phyloP scores from a whole-genome alignment of 78 protist genomes.

The Bigelowiella natans region DNA sequence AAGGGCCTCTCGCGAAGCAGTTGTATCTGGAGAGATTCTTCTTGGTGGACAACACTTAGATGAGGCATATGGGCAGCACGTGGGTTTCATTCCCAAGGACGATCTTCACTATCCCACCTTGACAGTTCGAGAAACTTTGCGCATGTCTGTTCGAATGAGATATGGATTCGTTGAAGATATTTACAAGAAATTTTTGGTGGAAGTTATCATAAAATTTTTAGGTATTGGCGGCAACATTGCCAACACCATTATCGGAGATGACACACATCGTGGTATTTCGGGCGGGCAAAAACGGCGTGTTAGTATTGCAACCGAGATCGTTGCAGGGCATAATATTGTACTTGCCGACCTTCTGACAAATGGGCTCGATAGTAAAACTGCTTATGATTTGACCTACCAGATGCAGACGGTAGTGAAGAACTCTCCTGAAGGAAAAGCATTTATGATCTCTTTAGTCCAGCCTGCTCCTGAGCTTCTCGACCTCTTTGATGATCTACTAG shows the following conservation, averaged over 20 bases:
- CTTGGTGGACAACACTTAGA: background rate
- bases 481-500: background rate
- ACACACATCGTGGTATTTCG: background rate
- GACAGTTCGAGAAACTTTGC: background rate
- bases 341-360: background rate
- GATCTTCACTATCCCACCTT: background rate
- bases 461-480: background rate
- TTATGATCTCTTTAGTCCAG: background rate
- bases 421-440: background rate
- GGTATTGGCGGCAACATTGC: background rate
- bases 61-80: background rate
- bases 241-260: background rate
- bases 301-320: background rate
- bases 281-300: background rate
- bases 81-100: background rate
- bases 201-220: background rate
- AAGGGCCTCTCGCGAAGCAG: background rate
- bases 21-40: background rate
- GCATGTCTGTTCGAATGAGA: background rate
- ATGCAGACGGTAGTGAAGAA: too few relatives aligned
- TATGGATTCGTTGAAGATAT: background rate
- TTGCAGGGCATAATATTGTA: background rate
- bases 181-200: background rate
- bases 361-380: background rate
- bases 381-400: background rate